Base-by-base conservation (phyloP, 2,329 filamentous ascomycete genomes). In the Aspergillus pseudotamarii region DNA sequence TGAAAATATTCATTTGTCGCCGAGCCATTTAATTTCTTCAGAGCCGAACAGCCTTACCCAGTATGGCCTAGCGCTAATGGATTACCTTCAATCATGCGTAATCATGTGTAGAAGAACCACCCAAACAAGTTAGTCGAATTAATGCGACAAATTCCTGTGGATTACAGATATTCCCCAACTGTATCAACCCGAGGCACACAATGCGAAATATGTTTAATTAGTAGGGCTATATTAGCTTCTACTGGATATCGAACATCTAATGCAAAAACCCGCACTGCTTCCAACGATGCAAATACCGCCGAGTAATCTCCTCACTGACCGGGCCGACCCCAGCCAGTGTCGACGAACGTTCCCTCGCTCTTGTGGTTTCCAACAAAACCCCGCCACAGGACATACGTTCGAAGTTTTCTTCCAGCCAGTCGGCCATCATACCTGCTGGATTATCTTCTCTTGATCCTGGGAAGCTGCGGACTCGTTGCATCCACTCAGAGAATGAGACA, bases 361-460 rank as follows among this genome's bases (percentile, higher is more conserved):
- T 73, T 12, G 67, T 61, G 0, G 77, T 80, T 58, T 76, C 80
- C 51, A 84, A 46, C 0, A 83, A 32, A 10, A 83, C 57, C 0
- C 79, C 80, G 9, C 80, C 81, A 65, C 81, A 83, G 0, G 78
- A 78, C 81, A 84, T 84, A 30, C 80, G 74, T 32, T 75, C 54
- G 28, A 74, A 78, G n/a, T 78, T 72, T 16, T 66, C 62, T 12
- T 73, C 71, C 55, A 78, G 59, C 66, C 77, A 78, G 23, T 76
- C 74, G 3, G 72, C 59, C 60, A 77, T 65, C 16, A 64, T 58
- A 9, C 63, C 53, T 6, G 74, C 75, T 1, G 76, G 76, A 46
- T 78, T 78, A 23, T 74, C 68, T 32, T 68, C 64, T 4, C 69
- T 62, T 10, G 57, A 60, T 5, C 66, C 55, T 6, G 69, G 58